Percentiles rank a stretch among this genome's conserved stretches.
Evolutionary conservation across 1,139 yeast genomes (phyloP).

Genomic region (Tardiomyces depauwii): DNA sequence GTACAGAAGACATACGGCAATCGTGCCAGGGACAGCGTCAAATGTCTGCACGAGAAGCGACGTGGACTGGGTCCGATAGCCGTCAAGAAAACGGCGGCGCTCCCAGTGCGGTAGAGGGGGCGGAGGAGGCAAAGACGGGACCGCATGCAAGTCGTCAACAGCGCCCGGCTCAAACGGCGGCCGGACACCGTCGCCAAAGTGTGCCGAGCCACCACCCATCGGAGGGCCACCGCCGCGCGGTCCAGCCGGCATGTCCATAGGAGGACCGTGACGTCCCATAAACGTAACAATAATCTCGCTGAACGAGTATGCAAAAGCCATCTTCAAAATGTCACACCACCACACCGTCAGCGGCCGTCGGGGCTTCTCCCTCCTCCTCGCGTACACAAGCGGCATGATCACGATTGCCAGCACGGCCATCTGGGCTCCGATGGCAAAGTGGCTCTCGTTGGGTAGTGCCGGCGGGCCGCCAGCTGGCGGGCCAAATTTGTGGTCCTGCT

Average conservation of each 20-base stretch:
- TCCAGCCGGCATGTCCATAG: neutral
- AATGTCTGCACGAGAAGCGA: constrained; percentile 5
- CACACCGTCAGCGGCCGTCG: constrained; percentile 5
- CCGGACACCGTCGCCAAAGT: neutral
- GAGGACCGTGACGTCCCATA: neutral
- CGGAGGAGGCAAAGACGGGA: neutral
- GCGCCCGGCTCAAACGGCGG: neutral
- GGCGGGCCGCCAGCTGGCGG: neutral
- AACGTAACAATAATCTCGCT: constrained; percentile 3
- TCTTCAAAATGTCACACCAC: constrained; percentile 5
- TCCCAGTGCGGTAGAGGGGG: neutral
- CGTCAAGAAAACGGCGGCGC: neutral
- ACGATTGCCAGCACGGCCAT: constrained; percentile 4
- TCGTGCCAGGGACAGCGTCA: constrained; percentile 10
- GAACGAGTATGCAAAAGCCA: constrained; percentile 4
- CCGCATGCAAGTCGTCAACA: neutral
- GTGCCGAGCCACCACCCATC: neutral
- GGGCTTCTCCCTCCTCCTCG: constrained; percentile 8
- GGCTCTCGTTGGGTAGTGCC: neutral
- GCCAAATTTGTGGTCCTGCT: too few species aligned
- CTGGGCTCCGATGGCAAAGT: neutral
- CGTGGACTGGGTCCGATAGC: neutral
- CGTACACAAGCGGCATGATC: constrained; percentile 6
- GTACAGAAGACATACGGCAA: constrained; percentile 7
- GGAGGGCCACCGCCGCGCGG: neutral